Conservation (phyloP, 2,329 filamentous ascomycete genomes). For the Hymenoscyphus scutula region DNA sequence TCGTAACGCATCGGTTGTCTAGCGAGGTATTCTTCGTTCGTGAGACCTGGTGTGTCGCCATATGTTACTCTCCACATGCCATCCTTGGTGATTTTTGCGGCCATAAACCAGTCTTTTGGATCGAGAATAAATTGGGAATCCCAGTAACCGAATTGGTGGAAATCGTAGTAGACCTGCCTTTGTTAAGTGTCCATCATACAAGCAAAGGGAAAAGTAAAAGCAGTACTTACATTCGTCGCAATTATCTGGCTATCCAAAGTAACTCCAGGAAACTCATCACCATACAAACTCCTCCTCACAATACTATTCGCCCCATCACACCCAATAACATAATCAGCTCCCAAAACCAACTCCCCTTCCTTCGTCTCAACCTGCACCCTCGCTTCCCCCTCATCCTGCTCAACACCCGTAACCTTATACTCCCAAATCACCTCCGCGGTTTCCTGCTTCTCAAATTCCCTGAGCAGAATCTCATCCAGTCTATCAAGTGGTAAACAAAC, state of each 20-base stretch:
- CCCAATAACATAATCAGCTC: slow-evolving; percentile 54
- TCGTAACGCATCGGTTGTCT: slow-evolving; percentile 56
- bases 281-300: slow-evolving; percentile 51
- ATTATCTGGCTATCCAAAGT: slow-evolving; percentile 60
- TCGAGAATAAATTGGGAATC: slow-evolving; percentile 62
- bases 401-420: slow-evolving; percentile 46
- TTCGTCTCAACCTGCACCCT: slow-evolving; percentile 40
- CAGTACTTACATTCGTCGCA: slow-evolving; percentile 53
- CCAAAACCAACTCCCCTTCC: slow-evolving; percentile 37
- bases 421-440: slow-evolving; percentile 43
- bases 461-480: slow-evolving; percentile 42
- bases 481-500: slow-evolving; percentile 44
- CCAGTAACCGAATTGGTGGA: slow-evolving; percentile 51
- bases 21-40: slow-evolving; percentile 49
- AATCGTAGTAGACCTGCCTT: slow-evolving; percentile 59
- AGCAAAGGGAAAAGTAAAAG: not conserved
- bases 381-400: slow-evolving; percentile 50
- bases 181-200: not conserved
- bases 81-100: slow-evolving; percentile 56
- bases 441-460: slow-evolving; percentile 36
- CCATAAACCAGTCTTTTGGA: slow-evolving; percentile 61
- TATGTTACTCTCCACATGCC: slow-evolving; percentile 64
- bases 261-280: slow-evolving; percentile 55
- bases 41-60: slow-evolving; percentile 54
- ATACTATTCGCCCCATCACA: slow-evolving; percentile 54